These are phyloP conservation scores for Epichloe sp. DNA, from an alignment of 2,329 filamentous ascomycete genomes.

Conservation along the genomic window DNA sequence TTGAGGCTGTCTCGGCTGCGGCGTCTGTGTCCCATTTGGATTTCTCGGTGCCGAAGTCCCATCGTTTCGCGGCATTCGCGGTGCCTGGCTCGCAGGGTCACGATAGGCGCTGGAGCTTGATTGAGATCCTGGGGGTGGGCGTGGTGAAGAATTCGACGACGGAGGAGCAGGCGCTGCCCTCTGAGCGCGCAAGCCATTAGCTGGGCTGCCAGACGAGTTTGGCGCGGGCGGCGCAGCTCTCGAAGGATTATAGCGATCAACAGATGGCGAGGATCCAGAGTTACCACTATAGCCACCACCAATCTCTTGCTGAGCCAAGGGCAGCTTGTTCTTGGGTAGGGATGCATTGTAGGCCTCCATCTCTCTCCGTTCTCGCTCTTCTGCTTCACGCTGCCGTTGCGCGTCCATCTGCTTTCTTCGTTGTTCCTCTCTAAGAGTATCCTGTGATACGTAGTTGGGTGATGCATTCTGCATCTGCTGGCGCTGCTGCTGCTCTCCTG, in stretches of 20 bases:
- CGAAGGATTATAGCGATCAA: slow-evolving; percentile 73
- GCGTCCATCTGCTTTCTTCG: slow-evolving; percentile 50
- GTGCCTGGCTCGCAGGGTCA: slow-evolving; percentile 26
- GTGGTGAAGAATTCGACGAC: slow-evolving; percentile 23
- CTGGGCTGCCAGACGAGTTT: slow-evolving; percentile 41
- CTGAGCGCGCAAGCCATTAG: slow-evolving; percentile 52
- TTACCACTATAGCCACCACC: slow-evolving; percentile 56
- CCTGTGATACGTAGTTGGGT: slow-evolving; percentile 38
- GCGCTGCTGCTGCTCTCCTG: slow-evolving; percentile 32
- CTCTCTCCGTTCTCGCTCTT: slow-evolving; percentile 60
- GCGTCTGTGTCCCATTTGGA: slow-evolving; percentile 40
- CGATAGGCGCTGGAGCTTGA: slow-evolving; percentile 33
- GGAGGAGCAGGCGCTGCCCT: slow-evolving; percentile 68
- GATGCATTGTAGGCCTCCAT: slow-evolving; percentile 83
- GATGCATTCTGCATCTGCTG: slow-evolving; percentile 46
- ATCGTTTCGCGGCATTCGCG: slow-evolving; percentile 34
- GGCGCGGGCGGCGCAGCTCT: slow-evolving; percentile 76
- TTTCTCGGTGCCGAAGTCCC: slow-evolving; percentile 41
- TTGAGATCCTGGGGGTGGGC: slow-evolving; percentile 37
- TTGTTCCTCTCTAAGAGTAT: slow-evolving; percentile 40
- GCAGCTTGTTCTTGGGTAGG: slow-evolving; percentile 66
- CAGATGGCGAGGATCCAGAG: slow-evolving; percentile 22
- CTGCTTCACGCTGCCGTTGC: slow-evolving; percentile 41
- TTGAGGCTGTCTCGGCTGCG: slow-evolving; percentile 32
- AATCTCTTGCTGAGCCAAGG: slow-evolving; percentile 80